Conservation (phyloP, 2,329 filamentous ascomycete genomes). For the Spiromastix sp. region DNA sequence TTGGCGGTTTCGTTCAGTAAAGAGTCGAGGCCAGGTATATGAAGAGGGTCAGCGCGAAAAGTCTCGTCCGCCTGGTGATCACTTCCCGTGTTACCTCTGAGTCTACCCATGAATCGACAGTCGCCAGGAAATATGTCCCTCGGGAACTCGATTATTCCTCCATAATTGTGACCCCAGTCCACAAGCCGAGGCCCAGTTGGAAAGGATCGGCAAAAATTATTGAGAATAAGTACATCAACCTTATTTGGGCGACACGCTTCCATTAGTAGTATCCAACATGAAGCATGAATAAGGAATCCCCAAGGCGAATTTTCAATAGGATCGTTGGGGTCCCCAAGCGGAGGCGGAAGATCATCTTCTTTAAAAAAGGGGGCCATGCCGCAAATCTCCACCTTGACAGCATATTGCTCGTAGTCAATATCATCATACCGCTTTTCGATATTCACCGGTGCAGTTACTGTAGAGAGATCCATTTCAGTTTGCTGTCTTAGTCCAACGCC, state of each 20-base stretch:
- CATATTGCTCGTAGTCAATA: background rate
- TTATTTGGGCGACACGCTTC: background rate
- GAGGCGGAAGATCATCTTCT: background rate
- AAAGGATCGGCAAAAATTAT: constrained; percentile 1
- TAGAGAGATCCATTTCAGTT: background rate
- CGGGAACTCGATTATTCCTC: background rate
- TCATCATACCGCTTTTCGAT: background rate
- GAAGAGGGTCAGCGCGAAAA: background rate
- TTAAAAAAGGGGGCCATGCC: background rate
- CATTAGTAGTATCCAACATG: constrained; percentile 1
- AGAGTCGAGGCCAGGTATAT: background rate
- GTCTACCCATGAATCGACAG: background rate
- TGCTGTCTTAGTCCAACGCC: constrained; percentile 1
- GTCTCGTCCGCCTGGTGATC: background rate
- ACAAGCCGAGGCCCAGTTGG: no score
- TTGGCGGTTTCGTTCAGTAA: background rate
- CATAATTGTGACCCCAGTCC: no score
- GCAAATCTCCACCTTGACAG: background rate
- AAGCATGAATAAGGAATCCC: constrained; percentile 1
- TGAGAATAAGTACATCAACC: background rate
- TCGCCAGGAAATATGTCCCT: background rate
- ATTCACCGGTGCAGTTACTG: background rate
- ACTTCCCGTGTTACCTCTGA: background rate
- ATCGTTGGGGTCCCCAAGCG: no score
- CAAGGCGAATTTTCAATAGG: background rate